Conservation (phyloP, 306 rosid genomes). For the Acacia acuminata region DNA sequence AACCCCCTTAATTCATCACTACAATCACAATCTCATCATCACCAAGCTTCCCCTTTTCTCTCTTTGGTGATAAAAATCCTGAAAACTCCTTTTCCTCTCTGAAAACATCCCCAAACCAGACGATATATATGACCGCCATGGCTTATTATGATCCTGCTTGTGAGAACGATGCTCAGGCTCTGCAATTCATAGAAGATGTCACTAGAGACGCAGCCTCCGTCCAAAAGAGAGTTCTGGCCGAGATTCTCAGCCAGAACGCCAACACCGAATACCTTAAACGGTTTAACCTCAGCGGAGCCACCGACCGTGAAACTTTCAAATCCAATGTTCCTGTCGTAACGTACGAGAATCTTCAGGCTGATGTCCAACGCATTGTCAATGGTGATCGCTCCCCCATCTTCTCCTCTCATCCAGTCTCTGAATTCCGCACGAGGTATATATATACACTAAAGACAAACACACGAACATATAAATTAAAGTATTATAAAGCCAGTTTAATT, state of each 20-base stretch:
- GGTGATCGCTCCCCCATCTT: slow-evolving; percentile 84
- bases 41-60: neutral
- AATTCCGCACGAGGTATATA: slow-evolving; percentile 79
- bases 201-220: slow-evolving; percentile 52
- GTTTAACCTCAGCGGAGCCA: slow-evolving; percentile 59
- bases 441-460: too few species aligned
- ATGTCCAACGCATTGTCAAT: slow-evolving; percentile 79
- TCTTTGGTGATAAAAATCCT: neutral
- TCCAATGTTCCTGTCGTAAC: slow-evolving; percentile 66
- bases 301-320: slow-evolving; percentile 64
- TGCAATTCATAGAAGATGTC: slow-evolving; percentile 64
- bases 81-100: neutral
- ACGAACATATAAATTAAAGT: too few species aligned
- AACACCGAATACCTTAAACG: slow-evolving; percentile 67
- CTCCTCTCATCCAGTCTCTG: slow-evolving; percentile 71
- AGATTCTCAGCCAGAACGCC: slow-evolving; percentile 67
- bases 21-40: neutral
- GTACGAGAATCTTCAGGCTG: slow-evolving; percentile 68
- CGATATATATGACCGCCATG: slow-evolving; percentile 35
- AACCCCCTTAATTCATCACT: neutral
- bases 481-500: neutral
- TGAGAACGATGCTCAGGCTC: slow-evolving; percentile 57
- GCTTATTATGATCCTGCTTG: slow-evolving; percentile 36
- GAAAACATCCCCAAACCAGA: neutral
- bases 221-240: slow-evolving; percentile 53